Evolutionary conservation across 805 yeast species (phyloP), one percentile per base, ranked within the genome.

Genomic region (Cyberlindnera mississippiensis): DNA sequence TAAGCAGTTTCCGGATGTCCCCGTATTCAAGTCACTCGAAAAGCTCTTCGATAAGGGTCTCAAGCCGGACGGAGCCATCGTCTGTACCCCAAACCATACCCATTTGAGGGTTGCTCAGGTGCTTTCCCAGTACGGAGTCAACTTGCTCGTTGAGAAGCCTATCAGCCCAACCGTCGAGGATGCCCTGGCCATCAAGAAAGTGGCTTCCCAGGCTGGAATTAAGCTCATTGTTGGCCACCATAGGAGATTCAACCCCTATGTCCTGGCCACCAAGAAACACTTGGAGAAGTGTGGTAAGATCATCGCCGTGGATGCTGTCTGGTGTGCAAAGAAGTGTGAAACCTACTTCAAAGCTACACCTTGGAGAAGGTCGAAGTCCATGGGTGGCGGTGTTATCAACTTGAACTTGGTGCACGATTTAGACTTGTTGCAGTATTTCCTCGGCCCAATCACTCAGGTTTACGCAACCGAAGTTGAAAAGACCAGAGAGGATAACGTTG

Each of bases 211-310:
- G 15, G 37, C 42, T 12, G 35, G 37, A 18, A 38, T 50, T 18
- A 43, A 43, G 34, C 37, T 50, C 22, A 38, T 50, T 9, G 51
- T 50, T 20, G 53, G 53, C 11, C 53, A 50, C 33, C 53, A 50
- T 39, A 47, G 53, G 39, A 38, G 53, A 30, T 50, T 50, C 45
- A 50, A 50, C 46, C 53, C 53, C 12, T 50, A 50, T 35, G 50
- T 44, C 18, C 24, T 50, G 10, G 49, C 51, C 12, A 44, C 53
- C 7, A 50, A 50, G 48, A 47, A 27, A 14, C 47, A 47, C 28
- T 33, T 50, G 20, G 40, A 38, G 28, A 30, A 44, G 19, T 41
- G 45, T 18, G 53, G 53, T 8, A 32, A 40, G 29, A 36, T 50
- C 39, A 39, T 50, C 28, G 53, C 53, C 13, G 49, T 50, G 17